Base-by-base conservation (phyloP, 805 yeast species). In the Jamesozyma spencerorum region DNA sequence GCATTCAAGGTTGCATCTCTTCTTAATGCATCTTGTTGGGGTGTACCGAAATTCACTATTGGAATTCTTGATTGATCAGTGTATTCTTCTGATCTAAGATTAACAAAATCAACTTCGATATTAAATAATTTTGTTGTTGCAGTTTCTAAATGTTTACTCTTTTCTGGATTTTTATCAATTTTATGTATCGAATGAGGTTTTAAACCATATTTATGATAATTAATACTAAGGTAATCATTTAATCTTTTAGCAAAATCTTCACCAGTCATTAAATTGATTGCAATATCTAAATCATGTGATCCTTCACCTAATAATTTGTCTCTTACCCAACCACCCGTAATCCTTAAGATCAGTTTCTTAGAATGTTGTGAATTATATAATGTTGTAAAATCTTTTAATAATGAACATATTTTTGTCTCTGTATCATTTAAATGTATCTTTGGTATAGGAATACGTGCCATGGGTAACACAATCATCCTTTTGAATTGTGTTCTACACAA, bases 301-400 rank as follows among this genome's bases (percentile, higher is more conserved):
- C 75, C 77, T 36, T 72, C 70, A 0, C 95, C 94, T 24, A 92
- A 66, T 22, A 92, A 66, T 63, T 92, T 92, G 60, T 92, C 98
- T 51, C 98, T 72, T 2, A 92, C 98, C 98, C 98, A 90, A 0
- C 98, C 98, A 28, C 98, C 98, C 0, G 97, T 88, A 49, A 92
- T 84, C 45, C 98, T 62, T 30, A 46, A 49, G n/a, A 38, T 47
- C 41, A 53, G n/a, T n/a, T n/a, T n/a, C n/a, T n/a, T n/a, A n/a
- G n/a, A n/a, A n/a, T n/a, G n/a, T n/a, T n/a, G n/a, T n/a, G n/a
- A n/a, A 14, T 59, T 59, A 38, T 58, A 61, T 10, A 53, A 45
- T 13, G 43, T 42, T n/a, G 54, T 48, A 38, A 49, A 61, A 36
- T 61, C 63, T 24, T 50, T 58, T 20, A 61, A 41, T 24, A 61